Conservation (phyloP, 1,139 yeast species). For the Debaryomyces psychrophilus region DNA sequence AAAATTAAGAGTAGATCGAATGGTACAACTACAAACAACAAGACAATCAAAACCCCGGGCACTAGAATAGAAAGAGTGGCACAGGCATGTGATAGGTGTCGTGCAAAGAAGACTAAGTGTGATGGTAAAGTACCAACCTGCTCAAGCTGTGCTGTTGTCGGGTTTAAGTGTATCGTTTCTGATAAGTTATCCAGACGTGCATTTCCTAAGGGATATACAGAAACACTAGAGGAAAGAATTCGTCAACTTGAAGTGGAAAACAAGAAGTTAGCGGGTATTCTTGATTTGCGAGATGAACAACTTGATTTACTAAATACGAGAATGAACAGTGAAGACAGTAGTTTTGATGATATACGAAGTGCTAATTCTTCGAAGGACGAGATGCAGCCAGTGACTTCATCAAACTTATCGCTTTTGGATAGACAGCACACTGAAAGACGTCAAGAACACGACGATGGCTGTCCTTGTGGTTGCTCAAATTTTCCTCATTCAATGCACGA, state of each 20-base stretch:
- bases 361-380: neutral
- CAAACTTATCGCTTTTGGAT: constrained; percentile 22
- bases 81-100: constrained; percentile 86
- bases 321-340: constrained; percentile 11
- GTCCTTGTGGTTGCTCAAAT: constrained; percentile 58
- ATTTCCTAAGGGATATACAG: constrained; percentile 55
- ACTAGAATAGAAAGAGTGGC: constrained; percentile 61
- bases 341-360: neutral
- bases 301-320: constrained; percentile 32
- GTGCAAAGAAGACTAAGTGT: constrained; percentile 78
- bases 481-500: constrained; percentile 59
- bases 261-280: constrained; percentile 47
- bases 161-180: constrained; percentile 49
- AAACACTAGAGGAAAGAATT: constrained; percentile 49
- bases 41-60: constrained; percentile 68
- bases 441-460: constrained; percentile 50
- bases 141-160: constrained; percentile 46
- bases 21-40: constrained; percentile 33
- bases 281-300: constrained; percentile 66
- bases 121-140: constrained; percentile 63
- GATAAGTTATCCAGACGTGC: constrained; percentile 49
- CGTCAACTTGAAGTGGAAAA: constrained; percentile 50
- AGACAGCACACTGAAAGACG: constrained; percentile 14
- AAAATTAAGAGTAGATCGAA: constrained; percentile 17
- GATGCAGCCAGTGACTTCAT: constrained; percentile 16